A percentile compares a stretch with the other conserved stretches of the same genome.
Conservation (phyloP, 2,329 filamentous ascomycete genomes). For the Ceratocystis albifundus region DNA sequence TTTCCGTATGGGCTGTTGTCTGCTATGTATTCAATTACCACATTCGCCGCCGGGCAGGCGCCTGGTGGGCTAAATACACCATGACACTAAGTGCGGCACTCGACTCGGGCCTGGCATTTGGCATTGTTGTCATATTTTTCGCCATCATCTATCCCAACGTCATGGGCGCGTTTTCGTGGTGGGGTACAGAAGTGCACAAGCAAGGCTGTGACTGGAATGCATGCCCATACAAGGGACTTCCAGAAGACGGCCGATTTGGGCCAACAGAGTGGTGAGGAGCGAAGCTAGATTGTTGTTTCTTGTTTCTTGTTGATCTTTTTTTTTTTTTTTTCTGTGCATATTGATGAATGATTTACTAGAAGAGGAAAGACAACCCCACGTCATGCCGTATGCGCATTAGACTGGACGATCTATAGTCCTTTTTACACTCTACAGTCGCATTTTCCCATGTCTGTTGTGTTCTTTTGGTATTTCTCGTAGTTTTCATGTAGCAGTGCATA, state of each 20-base stretch:
- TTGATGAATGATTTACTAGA: neutral
- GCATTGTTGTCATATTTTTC: conserved; percentile 75
- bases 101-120: conserved; percentile 71
- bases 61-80: conserved; percentile 86
- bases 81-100: conserved; percentile 78
- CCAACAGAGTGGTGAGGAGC: conserved; percentile 45
- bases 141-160: conserved; percentile 71
- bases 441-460: neutral
- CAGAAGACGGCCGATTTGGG: conserved; percentile 54
- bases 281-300: neutral
- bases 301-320: conserved; percentile 3
- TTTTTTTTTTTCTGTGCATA: neutral
- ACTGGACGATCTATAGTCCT: neutral
- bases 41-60: conserved; percentile 54
- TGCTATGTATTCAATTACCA: conserved; percentile 76
- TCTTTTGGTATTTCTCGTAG: neutral
- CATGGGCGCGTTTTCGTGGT: conserved; percentile 67
- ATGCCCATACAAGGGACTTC: conserved; percentile 56
- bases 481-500: neutral
- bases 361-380: neutral
- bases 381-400: no score
- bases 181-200: conserved; percentile 80
- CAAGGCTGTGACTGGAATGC: conserved; percentile 76
- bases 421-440: neutral
- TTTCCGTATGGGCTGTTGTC: conserved; percentile 74